Conservation (phyloP, 768 basidiomycete genomes). For the Boletus subcaerulescens region DNA sequence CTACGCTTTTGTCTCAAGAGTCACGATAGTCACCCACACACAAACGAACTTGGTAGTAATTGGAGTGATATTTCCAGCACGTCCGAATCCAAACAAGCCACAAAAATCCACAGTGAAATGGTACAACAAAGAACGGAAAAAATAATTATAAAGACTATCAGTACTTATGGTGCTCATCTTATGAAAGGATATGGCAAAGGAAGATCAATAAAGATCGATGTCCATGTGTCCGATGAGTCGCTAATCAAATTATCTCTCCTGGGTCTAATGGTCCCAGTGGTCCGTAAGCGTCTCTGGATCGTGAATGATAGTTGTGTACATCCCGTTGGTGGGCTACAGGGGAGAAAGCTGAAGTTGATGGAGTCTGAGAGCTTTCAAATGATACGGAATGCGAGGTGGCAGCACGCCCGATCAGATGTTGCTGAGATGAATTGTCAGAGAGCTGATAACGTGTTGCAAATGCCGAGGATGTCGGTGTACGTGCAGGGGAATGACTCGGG, state of each 20-base stretch:
- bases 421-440: conserved; percentile 48
- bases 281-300: conserved; percentile 40
- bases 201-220: conserved; percentile 29
- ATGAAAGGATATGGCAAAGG: not conserved
- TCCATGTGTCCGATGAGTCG: conserved; percentile 19
- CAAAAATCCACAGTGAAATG: conserved; percentile 3
- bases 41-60: not conserved
- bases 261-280: conserved; percentile 62
- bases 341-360: conserved; percentile 35
- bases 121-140: conserved; percentile 12
- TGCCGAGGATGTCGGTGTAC: conserved; percentile 28
- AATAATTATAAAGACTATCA: not conserved
- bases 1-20: not conserved
- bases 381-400: conserved; percentile 52
- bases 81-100: not conserved
- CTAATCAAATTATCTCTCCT: conserved; percentile 46
- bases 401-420: conserved; percentile 44
- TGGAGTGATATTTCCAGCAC: not conserved
- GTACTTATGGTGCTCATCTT: not conserved
- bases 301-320: conserved; percentile 38
- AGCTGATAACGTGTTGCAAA: conserved; percentile 61
- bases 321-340: conserved; percentile 22
- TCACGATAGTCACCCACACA: not conserved
- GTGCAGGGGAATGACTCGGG: conserved; percentile 47
- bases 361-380: conserved; percentile 17